Conservation (phyloP, 2,329 filamentous ascomycete species). For the Thelonectria rubi region DNA sequence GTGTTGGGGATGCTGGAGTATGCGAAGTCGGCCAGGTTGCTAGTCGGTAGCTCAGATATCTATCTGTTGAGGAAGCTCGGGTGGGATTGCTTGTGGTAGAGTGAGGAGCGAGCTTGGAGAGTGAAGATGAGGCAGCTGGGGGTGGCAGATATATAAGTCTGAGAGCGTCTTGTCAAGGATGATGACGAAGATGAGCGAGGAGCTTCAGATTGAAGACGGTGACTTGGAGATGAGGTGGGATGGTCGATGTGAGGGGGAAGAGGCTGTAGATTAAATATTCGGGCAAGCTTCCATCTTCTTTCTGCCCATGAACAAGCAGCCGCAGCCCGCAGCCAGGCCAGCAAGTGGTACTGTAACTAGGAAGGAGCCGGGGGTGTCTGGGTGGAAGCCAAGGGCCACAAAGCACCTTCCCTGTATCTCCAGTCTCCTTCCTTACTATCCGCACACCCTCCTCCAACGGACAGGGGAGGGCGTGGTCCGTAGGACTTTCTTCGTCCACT, state of each 20-base stretch:
- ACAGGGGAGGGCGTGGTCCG: conserved; percentile 6
- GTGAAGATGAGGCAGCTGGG: conserved; percentile 3
- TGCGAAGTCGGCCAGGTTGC: conserved; percentile 17
- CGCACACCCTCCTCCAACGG: not conserved
- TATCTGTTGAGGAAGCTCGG: conserved; percentile 12
- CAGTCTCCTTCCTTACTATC: not conserved
- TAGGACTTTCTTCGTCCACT: conserved; percentile 9
- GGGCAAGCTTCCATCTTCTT: conserved; percentile 25
- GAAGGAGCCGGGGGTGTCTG: conserved; percentile 12
- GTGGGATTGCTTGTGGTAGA: conserved; percentile 10
- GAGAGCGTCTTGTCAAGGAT: conserved; percentile 21
- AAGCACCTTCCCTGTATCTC: conserved; percentile 13
- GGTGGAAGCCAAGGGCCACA: conserved; percentile 9
- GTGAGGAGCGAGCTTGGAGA: conserved; percentile 5
- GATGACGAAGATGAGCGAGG: conserved; percentile 19
- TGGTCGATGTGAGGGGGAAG: conserved; percentile 40
- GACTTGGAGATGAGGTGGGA: conserved; percentile 37
- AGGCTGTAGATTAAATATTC: conserved; percentile 47
- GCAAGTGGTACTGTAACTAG: conserved; percentile 27
- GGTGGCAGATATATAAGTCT: not conserved
- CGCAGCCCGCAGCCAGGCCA: conserved; percentile 17
- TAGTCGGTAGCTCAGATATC: conserved; percentile 14
- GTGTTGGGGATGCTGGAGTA: conserved; percentile 4
- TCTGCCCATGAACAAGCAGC: conserved; percentile 29
- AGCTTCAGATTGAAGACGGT: conserved; percentile 26